phyloP scores from a whole-genome alignment of 768 basidiomycete species.

The Rhizopogon vinicolor region DNA sequence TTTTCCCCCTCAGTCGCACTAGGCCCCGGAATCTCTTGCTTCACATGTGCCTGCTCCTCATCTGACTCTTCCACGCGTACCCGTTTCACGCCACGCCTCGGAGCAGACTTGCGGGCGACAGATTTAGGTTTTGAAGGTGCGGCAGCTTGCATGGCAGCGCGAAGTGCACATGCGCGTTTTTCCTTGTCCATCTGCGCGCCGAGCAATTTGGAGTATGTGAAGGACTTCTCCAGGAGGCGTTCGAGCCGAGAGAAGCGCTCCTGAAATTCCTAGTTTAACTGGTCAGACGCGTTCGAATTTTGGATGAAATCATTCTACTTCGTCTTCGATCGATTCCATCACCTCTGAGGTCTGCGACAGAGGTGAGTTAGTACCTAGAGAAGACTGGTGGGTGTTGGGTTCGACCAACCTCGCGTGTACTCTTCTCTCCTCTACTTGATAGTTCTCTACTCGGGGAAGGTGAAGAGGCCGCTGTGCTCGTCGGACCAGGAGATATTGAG shows the following conservation, averaged over 20 bases:
- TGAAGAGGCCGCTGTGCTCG: slow-evolving; percentile 24
- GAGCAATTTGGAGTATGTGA: slow-evolving; percentile 68
- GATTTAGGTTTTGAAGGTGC: slow-evolving; percentile 1
- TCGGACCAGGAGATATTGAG: slow-evolving; percentile 14
- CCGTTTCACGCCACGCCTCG: slow-evolving; percentile 6
- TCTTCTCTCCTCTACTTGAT: neutral
- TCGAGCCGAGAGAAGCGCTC: slow-evolving; percentile 51
- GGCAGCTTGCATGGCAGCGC: slow-evolving; percentile 22
- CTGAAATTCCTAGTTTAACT: slow-evolving; percentile 38
- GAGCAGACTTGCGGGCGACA: slow-evolving; percentile 6
- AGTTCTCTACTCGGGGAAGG: slow-evolving; percentile 16
- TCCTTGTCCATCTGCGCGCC: slow-evolving; percentile 71
- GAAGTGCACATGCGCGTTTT: slow-evolving; percentile 27
- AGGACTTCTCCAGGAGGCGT: slow-evolving; percentile 70
- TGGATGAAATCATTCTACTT: slow-evolving; percentile 4
- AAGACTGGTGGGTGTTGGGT: neutral
- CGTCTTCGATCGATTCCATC: slow-evolving; percentile 12
- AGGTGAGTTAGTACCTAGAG: neutral
- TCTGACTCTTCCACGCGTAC: slow-evolving; percentile 5
- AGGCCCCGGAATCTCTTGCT: neutral
- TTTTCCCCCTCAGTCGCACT: neutral
- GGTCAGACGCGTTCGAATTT: neutral
- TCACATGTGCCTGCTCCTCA: slow-evolving; percentile 17
- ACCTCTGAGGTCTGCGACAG: slow-evolving; percentile 10
- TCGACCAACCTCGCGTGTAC: slow-evolving; percentile 15